Conservation (phyloP, 2,329 filamentous ascomycete species). For the Hypoxylon sp. region DNA sequence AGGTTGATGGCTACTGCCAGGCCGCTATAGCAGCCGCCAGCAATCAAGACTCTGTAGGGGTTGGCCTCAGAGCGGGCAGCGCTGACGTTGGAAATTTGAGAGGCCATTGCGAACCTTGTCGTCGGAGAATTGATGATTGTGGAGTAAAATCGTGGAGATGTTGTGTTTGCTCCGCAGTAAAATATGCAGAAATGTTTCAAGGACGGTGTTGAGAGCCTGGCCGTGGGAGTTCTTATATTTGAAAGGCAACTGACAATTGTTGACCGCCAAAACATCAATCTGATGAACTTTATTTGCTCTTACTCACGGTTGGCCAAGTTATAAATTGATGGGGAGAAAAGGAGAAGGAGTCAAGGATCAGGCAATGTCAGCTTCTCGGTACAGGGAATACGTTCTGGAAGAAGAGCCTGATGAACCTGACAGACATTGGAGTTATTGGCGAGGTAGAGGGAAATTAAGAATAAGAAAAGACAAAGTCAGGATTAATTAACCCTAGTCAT, state of each 20-base stretch:
- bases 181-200: conserved; percentile 30
- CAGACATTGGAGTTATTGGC: conserved; percentile 27
- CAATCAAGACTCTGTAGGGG: conserved; percentile 72
- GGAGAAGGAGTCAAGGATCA: conserved; percentile 23
- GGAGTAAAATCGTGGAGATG: conserved; percentile 31
- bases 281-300: conserved; percentile 1
- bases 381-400: conserved; percentile 30
- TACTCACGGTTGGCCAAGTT: conserved; percentile 15
- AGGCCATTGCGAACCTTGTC: conserved; percentile 38
- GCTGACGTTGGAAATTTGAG: conserved; percentile 27
- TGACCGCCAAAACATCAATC: conserved; percentile 34
- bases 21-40: conserved; percentile 81
- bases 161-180: conserved; percentile 11
- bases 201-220: conserved; percentile 24
- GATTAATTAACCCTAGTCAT: conserved; percentile 32
- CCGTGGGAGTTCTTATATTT: conserved; percentile 15
- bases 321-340: conserved; percentile 21
- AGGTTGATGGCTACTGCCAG: conserved; percentile 77
- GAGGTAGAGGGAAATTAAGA: conserved; percentile 29
- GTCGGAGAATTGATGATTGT: conserved; percentile 23
- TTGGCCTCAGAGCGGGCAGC: conserved; percentile 36
- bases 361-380: conserved; percentile 34
- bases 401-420: conserved; percentile 36
- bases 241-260: conserved; percentile 16
- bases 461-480: conserved; percentile 13